A percentile compares a stretch with the other conserved stretches of the same genome.
These are phyloP conservation scores for Kluyveromyces aestuarii DNA, from an alignment of 805 yeast genomes.

Conservation along the genomic window DNA sequence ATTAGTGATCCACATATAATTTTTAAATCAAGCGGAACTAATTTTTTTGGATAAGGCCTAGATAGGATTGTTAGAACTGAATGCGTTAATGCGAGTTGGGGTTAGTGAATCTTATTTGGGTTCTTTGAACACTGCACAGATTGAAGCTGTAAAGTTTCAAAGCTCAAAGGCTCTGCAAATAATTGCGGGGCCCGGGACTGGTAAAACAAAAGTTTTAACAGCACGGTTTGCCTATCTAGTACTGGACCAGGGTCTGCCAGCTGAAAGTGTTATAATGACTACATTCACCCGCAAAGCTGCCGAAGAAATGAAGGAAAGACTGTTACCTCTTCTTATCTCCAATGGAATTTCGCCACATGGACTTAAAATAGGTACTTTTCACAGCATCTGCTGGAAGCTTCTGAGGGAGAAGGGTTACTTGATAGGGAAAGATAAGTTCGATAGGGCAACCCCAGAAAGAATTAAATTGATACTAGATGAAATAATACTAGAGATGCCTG, in stretches of 20 bases:
- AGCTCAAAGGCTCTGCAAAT: constrained; percentile 37
- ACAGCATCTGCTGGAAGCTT: constrained; percentile 63
- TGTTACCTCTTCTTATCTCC: constrained; percentile 31
- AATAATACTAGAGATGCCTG: constrained; percentile 31
- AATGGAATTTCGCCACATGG: constrained; percentile 29
- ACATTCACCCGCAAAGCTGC: constrained; percentile 95
- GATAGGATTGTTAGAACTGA: not conserved
- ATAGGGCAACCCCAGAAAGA: constrained; percentile 53
- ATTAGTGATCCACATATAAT: too few species aligned
- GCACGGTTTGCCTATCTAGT: constrained; percentile 70
- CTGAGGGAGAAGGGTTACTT: constrained; percentile 45
- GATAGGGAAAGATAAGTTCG: constrained; percentile 37
- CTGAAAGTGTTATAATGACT: constrained; percentile 66
- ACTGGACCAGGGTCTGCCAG: constrained; percentile 40
- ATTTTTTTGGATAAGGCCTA: not conserved
- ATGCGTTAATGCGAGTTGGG: not conserved
- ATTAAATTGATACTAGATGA: constrained; percentile 36
- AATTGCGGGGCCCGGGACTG: constrained; percentile 62
- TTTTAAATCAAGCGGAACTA: too few species aligned
- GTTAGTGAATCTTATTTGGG: not conserved
- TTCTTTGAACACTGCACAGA: constrained; percentile 35
- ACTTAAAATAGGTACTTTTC: constrained; percentile 81
- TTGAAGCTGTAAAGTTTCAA: constrained; percentile 36
- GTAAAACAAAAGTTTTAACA: constrained; percentile 76
- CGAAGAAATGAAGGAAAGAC: constrained; percentile 65